phyloP scores from a whole-genome alignment of 805 yeast genomes.

The Metschnikowia lunata region DNA sequence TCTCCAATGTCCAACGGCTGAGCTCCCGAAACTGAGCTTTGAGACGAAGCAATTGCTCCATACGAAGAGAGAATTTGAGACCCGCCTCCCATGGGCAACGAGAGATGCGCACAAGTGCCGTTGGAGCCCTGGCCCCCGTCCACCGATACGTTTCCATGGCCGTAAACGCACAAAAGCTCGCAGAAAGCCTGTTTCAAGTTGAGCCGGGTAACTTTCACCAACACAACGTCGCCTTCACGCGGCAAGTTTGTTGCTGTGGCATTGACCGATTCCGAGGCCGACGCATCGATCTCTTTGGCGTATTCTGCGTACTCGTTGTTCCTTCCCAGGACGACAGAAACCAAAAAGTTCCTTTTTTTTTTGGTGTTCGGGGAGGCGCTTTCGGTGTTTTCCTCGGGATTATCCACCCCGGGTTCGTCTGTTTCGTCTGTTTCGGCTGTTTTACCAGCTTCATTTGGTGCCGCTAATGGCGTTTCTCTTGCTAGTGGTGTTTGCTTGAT shows the following conservation, averaged over 20 bases:
- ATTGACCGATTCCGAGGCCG: constrained; percentile 15
- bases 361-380: neutral
- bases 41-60: constrained; percentile 35
- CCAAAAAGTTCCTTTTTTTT: constrained; percentile 21
- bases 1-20: constrained; percentile 73
- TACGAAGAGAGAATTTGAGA: constrained; percentile 39
- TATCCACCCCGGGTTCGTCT: constrained; percentile 5
- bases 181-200: constrained; percentile 67
- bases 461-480: neutral
- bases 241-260: constrained; percentile 56
- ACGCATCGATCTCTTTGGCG: constrained; percentile 19
- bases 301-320: constrained; percentile 24
- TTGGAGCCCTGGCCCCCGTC: constrained; percentile 68
- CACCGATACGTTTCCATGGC: constrained; percentile 48
- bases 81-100: constrained; percentile 50
- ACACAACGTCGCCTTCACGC: constrained; percentile 76
- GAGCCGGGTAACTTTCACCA: constrained; percentile 68
- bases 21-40: constrained; percentile 35
- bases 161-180: constrained; percentile 68
- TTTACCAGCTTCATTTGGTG: neutral
- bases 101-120: constrained; percentile 36
- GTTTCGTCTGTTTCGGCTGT: constrained; percentile 5
- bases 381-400: neutral
- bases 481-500: constrained; percentile 5
- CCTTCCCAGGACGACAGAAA: constrained; percentile 28